Percentiles rank a stretch among this genome's conserved stretches.
phyloP scores from a whole-genome alignment of 2,329 filamentous ascomycete genomes.

The Talaromyces sp. region DNA sequence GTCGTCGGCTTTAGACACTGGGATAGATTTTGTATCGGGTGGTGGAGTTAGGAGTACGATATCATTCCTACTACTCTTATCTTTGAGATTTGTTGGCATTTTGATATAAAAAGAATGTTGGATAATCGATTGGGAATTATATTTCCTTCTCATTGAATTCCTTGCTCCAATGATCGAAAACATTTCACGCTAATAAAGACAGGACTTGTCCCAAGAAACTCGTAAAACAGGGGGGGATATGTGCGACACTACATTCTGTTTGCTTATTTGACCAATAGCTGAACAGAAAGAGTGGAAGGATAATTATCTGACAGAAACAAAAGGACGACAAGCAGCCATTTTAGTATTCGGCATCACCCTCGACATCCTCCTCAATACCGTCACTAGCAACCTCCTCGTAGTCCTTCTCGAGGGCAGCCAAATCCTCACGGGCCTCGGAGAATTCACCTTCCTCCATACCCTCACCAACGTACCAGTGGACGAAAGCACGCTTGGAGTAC shows the following conservation, averaged over 20 bases:
- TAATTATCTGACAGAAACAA: slow-evolving; percentile 6
- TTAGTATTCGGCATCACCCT: slow-evolving; percentile 44
- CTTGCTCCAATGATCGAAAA: slow-evolving; percentile 2
- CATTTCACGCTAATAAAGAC: slow-evolving; percentile 1
- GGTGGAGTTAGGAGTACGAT: not conserved
- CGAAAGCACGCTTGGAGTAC: slow-evolving; percentile 66
- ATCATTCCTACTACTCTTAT: not conserved
- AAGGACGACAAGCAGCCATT: not conserved
- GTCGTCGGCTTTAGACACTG: not conserved
- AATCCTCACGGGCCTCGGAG: slow-evolving; percentile 79
- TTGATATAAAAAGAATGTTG: slow-evolving; percentile 2
- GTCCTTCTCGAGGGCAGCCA: slow-evolving; percentile 80
- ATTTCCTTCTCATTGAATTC: not conserved
- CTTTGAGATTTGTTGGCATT: not conserved
- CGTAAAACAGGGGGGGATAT: slow-evolving; percentile 11
- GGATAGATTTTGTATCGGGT: slow-evolving; percentile 1
- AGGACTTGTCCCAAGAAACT: not conserved
- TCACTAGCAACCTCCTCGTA: slow-evolving; percentile 81
- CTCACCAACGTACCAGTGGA: slow-evolving; percentile 78
- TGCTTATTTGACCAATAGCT: not conserved
- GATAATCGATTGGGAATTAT: not conserved
- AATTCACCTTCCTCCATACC: slow-evolving; percentile 93
- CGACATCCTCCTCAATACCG: slow-evolving; percentile 59
- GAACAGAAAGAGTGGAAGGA: not conserved
- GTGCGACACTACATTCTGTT: slow-evolving; percentile 9